Evolutionary conservation across 495 filamentous ascomycete species (phyloP), one percentile per base, ranked within the genome.

Genomic region (Trichocladium antarcticum): DNA sequence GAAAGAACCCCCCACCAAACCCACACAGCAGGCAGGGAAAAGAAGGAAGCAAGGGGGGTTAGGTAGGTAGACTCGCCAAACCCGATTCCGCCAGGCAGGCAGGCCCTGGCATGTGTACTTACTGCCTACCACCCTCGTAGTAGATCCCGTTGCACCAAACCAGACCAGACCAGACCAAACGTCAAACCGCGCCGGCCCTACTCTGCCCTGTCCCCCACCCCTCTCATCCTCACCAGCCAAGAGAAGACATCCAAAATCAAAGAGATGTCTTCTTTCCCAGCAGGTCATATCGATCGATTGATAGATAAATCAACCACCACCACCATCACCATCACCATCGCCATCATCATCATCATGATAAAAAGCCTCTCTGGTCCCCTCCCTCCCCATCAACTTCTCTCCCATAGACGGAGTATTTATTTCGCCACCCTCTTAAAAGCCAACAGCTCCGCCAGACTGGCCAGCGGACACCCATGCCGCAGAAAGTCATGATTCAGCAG

Each of bases 391-490:
- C n/a, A 20, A 12, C 4, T 5, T 6, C 45, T 14, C 31, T 11
- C 20, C n/a, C n/a, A n/a, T n/a, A n/a, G n/a, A n/a, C n/a, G n/a
- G n/a, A n/a, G n/a, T n/a, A n/a, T 29, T 64, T 69, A 73, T 67
- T 73, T 73, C 28, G 72, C 62, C 34, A 66, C 62, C 59, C 70
- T 78, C 61, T 81, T 76, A 63, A 89, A 98, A 45, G 82, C 80
- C 47, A 98, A 76, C 50, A 98, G 64, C 55, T 94, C 87, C 14
- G 88, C 82, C 57, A 98, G 70, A 62, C 84, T 93, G 2, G 74
- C 74, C 37, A 89, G 69, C 40, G 81, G 79, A 70, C 89, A 97
- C 12, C 85, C 84, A 53, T 80, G 79, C 73, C 80, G 79, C 59
- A 88, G 59, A 65, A 88, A 88, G 51, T 87, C 83, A 59, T 87